Base-by-base conservation (phyloP, 371 early-diverging fungal genomes). In the Mucor mucedo region DNA sequence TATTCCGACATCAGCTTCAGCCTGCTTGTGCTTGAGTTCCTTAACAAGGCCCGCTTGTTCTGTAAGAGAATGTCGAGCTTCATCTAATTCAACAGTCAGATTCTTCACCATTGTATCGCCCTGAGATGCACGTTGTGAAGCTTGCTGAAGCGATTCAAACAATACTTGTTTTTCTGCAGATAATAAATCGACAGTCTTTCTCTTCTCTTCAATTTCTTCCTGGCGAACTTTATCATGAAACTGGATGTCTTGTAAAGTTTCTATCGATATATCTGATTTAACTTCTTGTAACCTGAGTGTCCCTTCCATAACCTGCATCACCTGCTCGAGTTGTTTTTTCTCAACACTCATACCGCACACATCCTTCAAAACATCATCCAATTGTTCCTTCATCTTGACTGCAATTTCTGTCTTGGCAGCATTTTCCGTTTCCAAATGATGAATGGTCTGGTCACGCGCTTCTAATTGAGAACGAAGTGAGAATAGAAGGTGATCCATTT, bases 281-380 rank as follows among this genome's bases (percentile, higher is more conserved):
- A 44, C 65, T 32, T 79, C 78, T 45, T 82, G 79, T 4, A 65
- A 27, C 28, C 64, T 68, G 33, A 82, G 32, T 3, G 71, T 66
- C 2, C 65, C 63, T 56, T 82, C 79, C 60, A 79, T 55, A 32
- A 71, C 60, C 3, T 58, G 47, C 55, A 79, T 70, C 2, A 76
- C 66, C 29, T 66, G 38, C n/a, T 72, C 69, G 5, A 79, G 53
- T 14, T 76, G 69, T 39, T 72, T 72, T 48, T 70, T 71, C 50
- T 77, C 80, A 9, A 53, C 48, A 6, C 71, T 71, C 52, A 79
- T 72, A 14, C 60, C 64, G 35, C 58, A 58, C 2, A 77, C 54
- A 42, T 82, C 76, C 27, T 67, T 68, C 5, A 77, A 54, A 8
- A 79, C 49, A 9, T 47, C 44, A 7, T 72, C 68, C 2, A 79